A percentile compares a stretch with the other conserved stretches of the same genome.
Evolutionary conservation across 345 rosid genomes (phyloP).

Genomic region (Ceriops zippeliana): DNA sequence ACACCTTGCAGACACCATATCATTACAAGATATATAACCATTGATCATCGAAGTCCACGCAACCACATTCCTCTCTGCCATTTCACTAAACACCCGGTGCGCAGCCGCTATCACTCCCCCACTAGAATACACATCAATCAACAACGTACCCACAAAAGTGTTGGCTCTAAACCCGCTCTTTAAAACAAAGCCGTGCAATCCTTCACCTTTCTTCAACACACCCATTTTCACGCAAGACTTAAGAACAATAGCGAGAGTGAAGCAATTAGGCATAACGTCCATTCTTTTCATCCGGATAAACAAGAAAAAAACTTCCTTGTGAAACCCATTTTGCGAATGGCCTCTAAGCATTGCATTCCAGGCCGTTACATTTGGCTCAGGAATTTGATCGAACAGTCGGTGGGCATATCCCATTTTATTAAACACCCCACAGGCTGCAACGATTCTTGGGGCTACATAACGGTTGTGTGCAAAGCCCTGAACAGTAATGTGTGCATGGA

Average conservation of each 20-base stretch:
- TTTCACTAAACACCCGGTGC: slow-evolving; percentile 59
- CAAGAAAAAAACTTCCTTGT: slow-evolving; percentile 40
- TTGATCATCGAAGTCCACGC: slow-evolving; percentile 70
- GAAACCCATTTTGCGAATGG: slow-evolving; percentile 32
- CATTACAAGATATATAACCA: slow-evolving; percentile 49
- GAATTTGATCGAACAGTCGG: slow-evolving; percentile 64
- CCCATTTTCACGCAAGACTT: slow-evolving; percentile 52
- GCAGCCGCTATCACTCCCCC: slow-evolving; percentile 40
- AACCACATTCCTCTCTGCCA: slow-evolving; percentile 65
- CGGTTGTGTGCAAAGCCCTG: slow-evolving; percentile 41
- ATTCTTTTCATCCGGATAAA: slow-evolving; percentile 46
- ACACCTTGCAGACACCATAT: slow-evolving; percentile 49
- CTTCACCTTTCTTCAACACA: slow-evolving; percentile 55
- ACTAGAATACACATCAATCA: slow-evolving; percentile 71
- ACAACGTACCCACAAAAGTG: slow-evolving; percentile 49
- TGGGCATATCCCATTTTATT: slow-evolving; percentile 44
- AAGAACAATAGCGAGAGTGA: slow-evolving; percentile 61
- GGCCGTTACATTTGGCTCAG: slow-evolving; percentile 36
- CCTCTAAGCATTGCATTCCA: slow-evolving; percentile 75
- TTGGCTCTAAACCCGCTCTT: slow-evolving; percentile 58
- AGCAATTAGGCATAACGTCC: slow-evolving; percentile 57
- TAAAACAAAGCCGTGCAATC: slow-evolving; percentile 56
- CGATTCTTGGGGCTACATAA: slow-evolving; percentile 46
- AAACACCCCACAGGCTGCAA: slow-evolving; percentile 17
- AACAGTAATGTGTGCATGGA: slow-evolving; percentile 43